Evolutionary conservation across 2,329 filamentous ascomycete genomes (phyloP).

Genomic region (Escovopsis sp.): DNA sequence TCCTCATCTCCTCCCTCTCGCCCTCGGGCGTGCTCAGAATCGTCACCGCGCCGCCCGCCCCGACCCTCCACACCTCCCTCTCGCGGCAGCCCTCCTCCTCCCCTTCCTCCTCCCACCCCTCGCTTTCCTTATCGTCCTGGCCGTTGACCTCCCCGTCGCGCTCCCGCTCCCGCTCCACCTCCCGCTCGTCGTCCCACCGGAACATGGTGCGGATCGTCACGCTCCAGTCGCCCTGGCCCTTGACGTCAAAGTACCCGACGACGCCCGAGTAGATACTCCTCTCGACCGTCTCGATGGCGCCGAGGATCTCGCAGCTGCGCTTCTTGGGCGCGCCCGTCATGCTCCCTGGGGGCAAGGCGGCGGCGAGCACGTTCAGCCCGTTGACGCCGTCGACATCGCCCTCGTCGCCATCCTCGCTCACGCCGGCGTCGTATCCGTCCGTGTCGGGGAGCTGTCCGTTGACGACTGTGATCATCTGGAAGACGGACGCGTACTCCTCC

Average conservation of each 20-base stretch:
- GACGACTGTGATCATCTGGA: constrained; percentile 80
- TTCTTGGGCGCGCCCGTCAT: constrained; percentile 98
- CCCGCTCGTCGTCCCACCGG: constrained; percentile 47
- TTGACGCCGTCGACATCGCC: constrained; percentile 24
- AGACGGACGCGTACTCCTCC: constrained; percentile 83
- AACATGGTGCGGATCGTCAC: constrained; percentile 81
- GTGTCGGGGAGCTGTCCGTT: constrained; percentile 44
- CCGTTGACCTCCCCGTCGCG: too few species aligned
- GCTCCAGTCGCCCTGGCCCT: constrained; percentile 76
- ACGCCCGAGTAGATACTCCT: constrained; percentile 78
- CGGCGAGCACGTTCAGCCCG: constrained; percentile 62
- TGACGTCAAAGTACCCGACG: constrained; percentile 77
- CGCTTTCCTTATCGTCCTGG: too few species aligned
- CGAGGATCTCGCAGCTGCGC: constrained; percentile 72
- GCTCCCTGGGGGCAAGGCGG: constrained; percentile 72
- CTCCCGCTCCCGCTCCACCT: too few species aligned
- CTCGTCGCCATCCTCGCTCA: constrained; percentile 4
- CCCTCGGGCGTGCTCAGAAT: constrained; percentile 64
- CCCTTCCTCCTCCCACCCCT: constrained; percentile 6
- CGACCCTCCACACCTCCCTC: constrained; percentile 68
- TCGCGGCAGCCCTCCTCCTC: constrained; percentile 16
- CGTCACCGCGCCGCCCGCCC: constrained; percentile 83
- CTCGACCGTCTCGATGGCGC: constrained; percentile 47
- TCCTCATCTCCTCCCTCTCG: constrained; percentile 85
- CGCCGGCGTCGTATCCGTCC: constrained; percentile 2